phyloP scores from a whole-genome alignment of 2,329 filamentous ascomycete species.

The Graphilbum ipis-grandicollis region DNA sequence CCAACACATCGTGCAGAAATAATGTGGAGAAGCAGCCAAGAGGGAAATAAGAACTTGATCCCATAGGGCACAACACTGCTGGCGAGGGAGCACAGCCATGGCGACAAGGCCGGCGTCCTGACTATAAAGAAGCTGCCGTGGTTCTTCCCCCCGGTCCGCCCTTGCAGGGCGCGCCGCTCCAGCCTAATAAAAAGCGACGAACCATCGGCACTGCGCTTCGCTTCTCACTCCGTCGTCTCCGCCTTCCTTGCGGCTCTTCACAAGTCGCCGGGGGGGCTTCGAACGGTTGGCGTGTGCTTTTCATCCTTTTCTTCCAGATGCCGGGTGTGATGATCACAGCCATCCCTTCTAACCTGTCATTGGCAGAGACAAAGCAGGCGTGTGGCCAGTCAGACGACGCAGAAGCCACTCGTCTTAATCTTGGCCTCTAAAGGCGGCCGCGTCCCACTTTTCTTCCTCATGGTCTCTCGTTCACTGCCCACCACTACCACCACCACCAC shows the following conservation, averaged over 20 bases:
- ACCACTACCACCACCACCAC: neutral
- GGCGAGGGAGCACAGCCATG: neutral
- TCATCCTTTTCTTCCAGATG: slow-evolving; percentile 5
- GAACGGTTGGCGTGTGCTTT: slow-evolving; percentile 12
- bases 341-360: slow-evolving; percentile 11
- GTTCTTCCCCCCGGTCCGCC: too few relatives aligned
- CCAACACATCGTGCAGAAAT: slow-evolving; percentile 20
- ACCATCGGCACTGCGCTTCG: too few relatives aligned
- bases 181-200: too few relatives aligned
- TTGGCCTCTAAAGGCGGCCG: slow-evolving; percentile 13
- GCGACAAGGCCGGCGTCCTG: neutral
- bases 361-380: slow-evolving; percentile 9
- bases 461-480: neutral
- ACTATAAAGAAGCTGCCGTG: slow-evolving; percentile 3
- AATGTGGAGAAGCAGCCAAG: slow-evolving; percentile 14
- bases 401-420: slow-evolving; percentile 1
- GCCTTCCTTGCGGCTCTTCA: slow-evolving; percentile 13
- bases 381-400: slow-evolving; percentile 10
- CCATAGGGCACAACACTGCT: neutral
- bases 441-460: slow-evolving; percentile 11
- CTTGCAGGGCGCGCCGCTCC: too few relatives aligned
- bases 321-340: slow-evolving; percentile 10
- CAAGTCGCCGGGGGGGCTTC: slow-evolving; percentile 3
- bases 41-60: slow-evolving; percentile 3
- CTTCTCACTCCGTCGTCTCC: neutral